Evolutionary conservation across 306 rosid genomes (phyloP).

Genomic region (Cajanus cajan): DNA sequence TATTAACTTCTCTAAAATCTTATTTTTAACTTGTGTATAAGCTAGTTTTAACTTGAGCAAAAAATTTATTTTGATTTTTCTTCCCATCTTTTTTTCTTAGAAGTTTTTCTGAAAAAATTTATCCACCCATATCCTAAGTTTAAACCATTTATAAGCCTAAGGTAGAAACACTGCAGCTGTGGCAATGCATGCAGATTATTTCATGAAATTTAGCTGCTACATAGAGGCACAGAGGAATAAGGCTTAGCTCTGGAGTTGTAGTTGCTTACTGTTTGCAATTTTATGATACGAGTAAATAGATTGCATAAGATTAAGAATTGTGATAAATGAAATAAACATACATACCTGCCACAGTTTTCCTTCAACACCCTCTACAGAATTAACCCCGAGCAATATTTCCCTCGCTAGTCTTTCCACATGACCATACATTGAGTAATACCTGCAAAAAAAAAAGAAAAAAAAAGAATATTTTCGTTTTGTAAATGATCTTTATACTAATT

Average conservation of each 20-base stretch:
- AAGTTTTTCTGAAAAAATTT: no score
- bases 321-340: neutral
- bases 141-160: neutral
- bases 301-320: neutral
- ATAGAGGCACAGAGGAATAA: neutral
- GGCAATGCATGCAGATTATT: neutral
- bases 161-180: neutral
- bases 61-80: no score
- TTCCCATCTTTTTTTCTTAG: no score
- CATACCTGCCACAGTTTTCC: slow-evolving; percentile 65
- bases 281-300: neutral
- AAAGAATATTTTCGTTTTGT: neutral
- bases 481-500: neutral
- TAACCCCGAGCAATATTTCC: slow-evolving; percentile 58
- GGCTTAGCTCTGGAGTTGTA: neutral
- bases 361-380: slow-evolving; percentile 71
- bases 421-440: slow-evolving; percentile 79
- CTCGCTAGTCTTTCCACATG: slow-evolving; percentile 68
- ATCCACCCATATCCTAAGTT: neutral
- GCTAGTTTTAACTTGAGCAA: no score
- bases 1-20: no score
- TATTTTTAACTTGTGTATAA: no score
- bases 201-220: neutral
- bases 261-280: neutral
- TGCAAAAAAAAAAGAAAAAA: slow-evolving; percentile 36